Conservation (phyloP, 768 basidiomycete genomes). For the Baorangia bicolor region DNA sequence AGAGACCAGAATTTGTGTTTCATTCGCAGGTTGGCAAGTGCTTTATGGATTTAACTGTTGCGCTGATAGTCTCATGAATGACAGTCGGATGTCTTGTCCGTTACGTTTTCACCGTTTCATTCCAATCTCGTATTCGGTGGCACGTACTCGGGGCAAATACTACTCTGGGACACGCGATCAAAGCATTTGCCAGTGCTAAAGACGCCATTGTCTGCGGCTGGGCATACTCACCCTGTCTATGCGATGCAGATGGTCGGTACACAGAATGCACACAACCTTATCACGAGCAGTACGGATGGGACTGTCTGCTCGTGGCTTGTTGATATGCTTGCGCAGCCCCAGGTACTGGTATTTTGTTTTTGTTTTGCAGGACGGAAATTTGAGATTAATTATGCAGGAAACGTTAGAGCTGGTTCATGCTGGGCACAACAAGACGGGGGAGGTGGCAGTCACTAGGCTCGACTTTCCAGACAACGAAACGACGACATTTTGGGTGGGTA, state of each 20-base stretch:
- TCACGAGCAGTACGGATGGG: slow-evolving; percentile 96
- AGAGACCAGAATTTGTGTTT: slow-evolving; percentile 96
- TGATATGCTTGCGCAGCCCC: slow-evolving; percentile 98
- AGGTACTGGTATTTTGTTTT: slow-evolving; percentile 47
- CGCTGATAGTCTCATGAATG: slow-evolving; percentile 3
- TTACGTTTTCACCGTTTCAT: slow-evolving; percentile 97
- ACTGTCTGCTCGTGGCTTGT: slow-evolving; percentile 97
- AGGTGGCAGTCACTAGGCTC: slow-evolving; percentile 90
- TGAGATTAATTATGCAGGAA: slow-evolving; percentile 56
- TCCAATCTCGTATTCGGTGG: slow-evolving; percentile 97
- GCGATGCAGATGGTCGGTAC: slow-evolving; percentile 98
- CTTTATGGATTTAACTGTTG: not conserved
- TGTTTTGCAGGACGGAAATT: not conserved
- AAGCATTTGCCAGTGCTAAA: slow-evolving; percentile 96
- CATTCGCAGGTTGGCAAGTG: slow-evolving; percentile 82
- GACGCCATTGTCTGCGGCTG: slow-evolving; percentile 92
- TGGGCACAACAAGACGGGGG: slow-evolving; percentile 94
- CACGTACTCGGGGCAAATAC: slow-evolving; percentile 98
- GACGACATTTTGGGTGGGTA: slow-evolving; percentile 96
- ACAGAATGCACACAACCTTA: slow-evolving; percentile 97
- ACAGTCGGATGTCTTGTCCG: slow-evolving; percentile 96
- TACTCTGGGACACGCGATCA: slow-evolving; percentile 97
- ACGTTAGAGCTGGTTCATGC: slow-evolving; percentile 86
- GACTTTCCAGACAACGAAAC: slow-evolving; percentile 97
- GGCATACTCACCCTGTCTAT: slow-evolving; percentile 98